phyloP scores from a whole-genome alignment of 2,329 filamentous ascomycete genomes.

The Fusarium sp. region DNA sequence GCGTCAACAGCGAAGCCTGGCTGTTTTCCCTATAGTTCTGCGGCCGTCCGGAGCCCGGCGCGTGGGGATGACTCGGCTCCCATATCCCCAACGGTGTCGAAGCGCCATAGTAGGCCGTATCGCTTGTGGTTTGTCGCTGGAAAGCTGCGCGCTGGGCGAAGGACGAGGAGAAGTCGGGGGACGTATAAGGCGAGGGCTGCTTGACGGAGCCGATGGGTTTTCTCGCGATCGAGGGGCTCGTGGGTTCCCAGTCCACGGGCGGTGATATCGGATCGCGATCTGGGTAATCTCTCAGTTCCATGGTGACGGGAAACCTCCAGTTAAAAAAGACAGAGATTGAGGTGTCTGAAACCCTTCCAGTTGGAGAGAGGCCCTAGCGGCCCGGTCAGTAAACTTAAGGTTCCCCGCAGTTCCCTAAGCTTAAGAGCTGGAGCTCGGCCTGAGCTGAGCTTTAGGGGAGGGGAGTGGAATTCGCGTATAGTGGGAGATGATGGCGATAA shows the following conservation, averaged over 20 bases:
- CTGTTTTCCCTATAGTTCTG: constrained; percentile 36
- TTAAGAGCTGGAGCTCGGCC: constrained; percentile 8
- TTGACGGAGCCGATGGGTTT: constrained; percentile 25
- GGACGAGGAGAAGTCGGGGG: constrained; percentile 28
- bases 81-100: constrained; percentile 39
- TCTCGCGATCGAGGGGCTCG: constrained; percentile 37
- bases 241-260: constrained; percentile 33
- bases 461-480: not conserved
- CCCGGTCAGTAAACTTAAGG: constrained; percentile 18
- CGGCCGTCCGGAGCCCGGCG: constrained; percentile 20
- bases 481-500: not conserved
- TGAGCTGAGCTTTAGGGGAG: constrained; percentile 1
- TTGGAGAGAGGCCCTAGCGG: constrained; percentile 32
- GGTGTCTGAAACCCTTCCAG: not conserved
- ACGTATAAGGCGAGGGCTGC: constrained; percentile 21
- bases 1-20: constrained; percentile 34
- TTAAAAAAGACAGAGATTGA: not conserved
- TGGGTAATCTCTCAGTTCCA: constrained; percentile 41
- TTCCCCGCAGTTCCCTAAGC: constrained; percentile 38
- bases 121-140: constrained; percentile 27
- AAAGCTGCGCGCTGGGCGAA: constrained; percentile 31
- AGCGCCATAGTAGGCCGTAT: constrained; percentile 34
- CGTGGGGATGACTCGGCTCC: constrained; percentile 24
- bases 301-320: constrained; percentile 10
- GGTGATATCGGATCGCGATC: constrained; percentile 25